A percentile compares a stretch with the other conserved stretches of the same genome.
Evolutionary conservation across 139 green algal species (phyloP).

Genomic region (Asterochloris erici): DNA sequence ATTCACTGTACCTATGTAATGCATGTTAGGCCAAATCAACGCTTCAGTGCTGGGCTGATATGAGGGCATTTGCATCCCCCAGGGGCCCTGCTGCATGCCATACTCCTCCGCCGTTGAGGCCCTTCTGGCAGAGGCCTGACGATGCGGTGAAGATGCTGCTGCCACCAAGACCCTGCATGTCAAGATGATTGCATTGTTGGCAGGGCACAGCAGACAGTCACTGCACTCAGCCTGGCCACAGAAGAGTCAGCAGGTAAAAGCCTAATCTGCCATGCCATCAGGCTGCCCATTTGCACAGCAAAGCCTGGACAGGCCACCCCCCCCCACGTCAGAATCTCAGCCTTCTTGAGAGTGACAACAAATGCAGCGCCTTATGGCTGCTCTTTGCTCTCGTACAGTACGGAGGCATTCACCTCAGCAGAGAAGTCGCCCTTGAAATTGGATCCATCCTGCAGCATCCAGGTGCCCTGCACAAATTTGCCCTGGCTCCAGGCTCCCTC

Average conservation of each 20-base stretch:
- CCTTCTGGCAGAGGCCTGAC: too few species aligned
- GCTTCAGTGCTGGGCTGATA: background rate
- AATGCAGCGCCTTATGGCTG: background rate
- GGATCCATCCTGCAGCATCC: conserved; percentile 8
- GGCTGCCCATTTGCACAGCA: background rate
- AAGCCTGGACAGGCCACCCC: background rate
- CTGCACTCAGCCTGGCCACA: background rate
- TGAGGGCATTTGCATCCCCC: too few species aligned
- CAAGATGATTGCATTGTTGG: background rate
- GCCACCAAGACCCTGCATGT: too few species aligned
- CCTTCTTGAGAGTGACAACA: background rate
- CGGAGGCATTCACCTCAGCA: background rate
- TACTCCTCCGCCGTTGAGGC: too few species aligned
- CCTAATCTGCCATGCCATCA: background rate
- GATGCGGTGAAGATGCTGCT: too few species aligned
- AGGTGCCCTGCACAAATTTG: conserved; percentile 5
- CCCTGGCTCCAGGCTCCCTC: background rate
- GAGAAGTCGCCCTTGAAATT: background rate
- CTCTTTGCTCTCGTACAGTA: background rate
- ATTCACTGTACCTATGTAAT: background rate
- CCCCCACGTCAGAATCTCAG: background rate
- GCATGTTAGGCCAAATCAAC: background rate
- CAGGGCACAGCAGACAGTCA: too few species aligned
- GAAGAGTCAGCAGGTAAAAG: background rate
- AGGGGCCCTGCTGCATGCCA: too few species aligned